A percentile compares a stretch with the other conserved stretches of the same genome.
phyloP scores from a whole-genome alignment of 805 yeast species.

The Saturnispora dispora region DNA sequence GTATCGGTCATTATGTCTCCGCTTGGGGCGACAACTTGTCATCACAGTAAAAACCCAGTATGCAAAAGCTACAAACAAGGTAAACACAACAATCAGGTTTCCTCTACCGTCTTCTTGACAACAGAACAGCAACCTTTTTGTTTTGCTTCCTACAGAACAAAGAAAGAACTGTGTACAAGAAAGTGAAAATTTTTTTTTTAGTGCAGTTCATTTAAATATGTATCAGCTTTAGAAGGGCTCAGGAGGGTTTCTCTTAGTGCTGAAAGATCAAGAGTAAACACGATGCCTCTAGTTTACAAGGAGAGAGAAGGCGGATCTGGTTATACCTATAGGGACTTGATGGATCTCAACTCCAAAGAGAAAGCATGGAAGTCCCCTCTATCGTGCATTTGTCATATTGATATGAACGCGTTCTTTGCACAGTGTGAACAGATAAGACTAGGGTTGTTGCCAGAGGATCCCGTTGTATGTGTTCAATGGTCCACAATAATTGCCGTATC shows the following conservation, averaged over 20 bases:
- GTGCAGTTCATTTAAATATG: background rate
- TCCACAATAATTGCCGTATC: slow-evolving; percentile 78
- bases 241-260: background rate
- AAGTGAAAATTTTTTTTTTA: background rate
- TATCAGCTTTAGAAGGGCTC: background rate
- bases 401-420: slow-evolving; percentile 92
- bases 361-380: slow-evolving; percentile 56
- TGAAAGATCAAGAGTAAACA: background rate
- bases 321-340: slow-evolving; percentile 42
- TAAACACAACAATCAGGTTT: background rate
- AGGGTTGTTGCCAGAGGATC: slow-evolving; percentile 55
- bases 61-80: background rate
- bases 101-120: background rate
- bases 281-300: background rate
- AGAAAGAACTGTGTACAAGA: background rate
- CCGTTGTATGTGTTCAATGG: slow-evolving; percentile 96
- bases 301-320: slow-evolving; percentile 24
- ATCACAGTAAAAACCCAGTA: slow-evolving; percentile 30
- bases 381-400: slow-evolving; percentile 76
- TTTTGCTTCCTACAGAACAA: background rate
- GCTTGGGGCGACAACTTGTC: slow-evolving; percentile 73
- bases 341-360: slow-evolving; percentile 36
- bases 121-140: background rate
- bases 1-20: slow-evolving; percentile 60
- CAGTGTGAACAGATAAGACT: slow-evolving; percentile 82